Evolutionary conservation across 768 basidiomycete species (phyloP).

Genomic region (Udeniomyces megalosporus): DNA sequence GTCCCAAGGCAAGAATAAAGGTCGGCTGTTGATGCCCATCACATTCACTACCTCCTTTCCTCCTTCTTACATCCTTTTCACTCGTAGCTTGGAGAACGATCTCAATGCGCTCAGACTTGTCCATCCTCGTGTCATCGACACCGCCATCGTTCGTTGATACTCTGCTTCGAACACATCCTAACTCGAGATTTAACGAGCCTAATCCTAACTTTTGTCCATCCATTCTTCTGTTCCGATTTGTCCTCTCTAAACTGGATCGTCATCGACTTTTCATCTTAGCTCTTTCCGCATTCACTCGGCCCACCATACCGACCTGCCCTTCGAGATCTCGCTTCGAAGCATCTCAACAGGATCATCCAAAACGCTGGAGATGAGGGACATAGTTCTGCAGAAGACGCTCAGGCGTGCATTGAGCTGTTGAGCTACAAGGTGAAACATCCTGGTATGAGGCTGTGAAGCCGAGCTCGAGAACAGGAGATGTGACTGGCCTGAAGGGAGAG

Average conservation of each 20-base stretch:
- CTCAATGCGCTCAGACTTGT: conserved; percentile 75
- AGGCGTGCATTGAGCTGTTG: background rate
- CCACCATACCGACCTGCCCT: conserved; percentile 60
- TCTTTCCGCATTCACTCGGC: conserved; percentile 75
- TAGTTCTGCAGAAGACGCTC: conserved; percentile 1
- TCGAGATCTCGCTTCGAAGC: conserved; percentile 40
- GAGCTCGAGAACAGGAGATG: no score
- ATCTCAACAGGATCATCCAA: conserved; percentile 44
- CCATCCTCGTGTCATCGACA: conserved; percentile 71
- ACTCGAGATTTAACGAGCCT: background rate
- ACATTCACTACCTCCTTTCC: background rate
- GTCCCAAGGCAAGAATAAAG: no score
- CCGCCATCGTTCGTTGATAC: conserved; percentile 38
- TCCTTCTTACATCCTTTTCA: conserved; percentile 25
- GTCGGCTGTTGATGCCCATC: background rate
- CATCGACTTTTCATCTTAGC: conserved; percentile 10
- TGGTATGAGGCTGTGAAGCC: background rate
- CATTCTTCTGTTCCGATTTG: no score
- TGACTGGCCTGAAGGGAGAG: no score
- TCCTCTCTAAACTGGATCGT: conserved; percentile 6
- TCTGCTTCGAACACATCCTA: background rate
- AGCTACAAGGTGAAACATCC: background rate
- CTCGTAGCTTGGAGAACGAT: conserved; percentile 90
- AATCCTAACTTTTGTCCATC: no score
- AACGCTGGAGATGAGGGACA: conserved; percentile 38